Percentiles rank a stretch among this genome's conserved stretches.
These are phyloP conservation scores for Fomitopsis pulvina DNA, from an alignment of 768 basidiomycete species.

Conservation along the genomic window DNA sequence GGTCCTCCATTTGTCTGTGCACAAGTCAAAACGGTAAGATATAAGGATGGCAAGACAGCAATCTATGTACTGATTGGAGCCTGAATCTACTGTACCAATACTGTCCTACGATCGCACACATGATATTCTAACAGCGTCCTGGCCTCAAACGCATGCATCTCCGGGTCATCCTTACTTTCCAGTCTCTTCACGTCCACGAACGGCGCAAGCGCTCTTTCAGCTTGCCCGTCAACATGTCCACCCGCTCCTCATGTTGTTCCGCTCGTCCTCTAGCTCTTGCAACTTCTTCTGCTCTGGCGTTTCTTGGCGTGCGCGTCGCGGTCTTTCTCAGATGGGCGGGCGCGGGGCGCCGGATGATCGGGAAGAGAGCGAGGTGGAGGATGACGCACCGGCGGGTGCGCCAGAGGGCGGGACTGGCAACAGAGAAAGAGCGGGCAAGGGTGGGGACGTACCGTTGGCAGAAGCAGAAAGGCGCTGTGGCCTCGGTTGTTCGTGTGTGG, in stretches of 20 bases:
- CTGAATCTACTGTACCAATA: too few species aligned
- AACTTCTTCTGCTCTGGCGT: constrained; percentile 83
- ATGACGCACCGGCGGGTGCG: background rate
- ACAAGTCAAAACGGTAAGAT: too few species aligned
- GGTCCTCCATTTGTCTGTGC: constrained; percentile 80
- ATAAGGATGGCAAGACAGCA: too few species aligned
- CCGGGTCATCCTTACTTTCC: constrained; percentile 73
- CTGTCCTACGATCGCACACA: too few species aligned
- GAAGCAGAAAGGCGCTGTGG: background rate
- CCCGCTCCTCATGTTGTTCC: constrained; percentile 73
- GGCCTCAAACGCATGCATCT: constrained; percentile 72
- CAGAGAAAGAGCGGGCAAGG: background rate
- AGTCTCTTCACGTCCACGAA: constrained; percentile 88
- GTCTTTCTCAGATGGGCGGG: constrained; percentile 27
- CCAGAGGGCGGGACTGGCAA: background rate
- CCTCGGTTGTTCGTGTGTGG: constrained; percentile 4
- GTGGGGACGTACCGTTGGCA: background rate
- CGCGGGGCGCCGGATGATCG: constrained; percentile 16
- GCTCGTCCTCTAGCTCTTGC: constrained; percentile 74
- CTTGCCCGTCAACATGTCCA: constrained; percentile 69
- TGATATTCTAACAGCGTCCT: too few species aligned
- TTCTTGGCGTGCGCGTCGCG: constrained; percentile 29
- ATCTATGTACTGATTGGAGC: too few species aligned
- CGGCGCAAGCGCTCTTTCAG: constrained; percentile 81
- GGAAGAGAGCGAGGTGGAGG: constrained; percentile 14